Base-by-base conservation (phyloP, 805 yeast species). In the Myxozyma vanderwaltii region DNA sequence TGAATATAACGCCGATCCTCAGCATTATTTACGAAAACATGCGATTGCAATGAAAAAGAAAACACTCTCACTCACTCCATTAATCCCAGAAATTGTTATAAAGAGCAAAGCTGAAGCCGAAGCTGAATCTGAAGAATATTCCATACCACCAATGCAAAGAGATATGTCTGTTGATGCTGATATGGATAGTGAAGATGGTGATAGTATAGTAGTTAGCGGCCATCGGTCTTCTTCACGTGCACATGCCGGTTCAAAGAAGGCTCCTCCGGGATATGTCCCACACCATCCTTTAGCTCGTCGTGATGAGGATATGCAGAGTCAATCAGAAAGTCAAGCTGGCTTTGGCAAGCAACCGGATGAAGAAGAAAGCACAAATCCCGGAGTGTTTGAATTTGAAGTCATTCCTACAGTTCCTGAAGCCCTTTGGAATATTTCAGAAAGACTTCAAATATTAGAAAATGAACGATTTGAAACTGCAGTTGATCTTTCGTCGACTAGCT, bases 11-110 rank as follows among this genome's bases (percentile, higher is more conserved):
- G 86, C 97, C 0, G 98, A 94, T 69, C 98, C 99, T 1, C 86
- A 85, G 59, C 98, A 94, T 72, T 92, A 88, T 66, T 72, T 94
- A 46, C 79, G 99, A 50, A 88, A 84, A 0, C 97, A 94, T 75
- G 99, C 99, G 0, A 74, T 88, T 49, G 97, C 97, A 1, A 95
- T 94, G 99, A 96, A 91, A 67, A 90, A 90, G 74, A 89, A 88
- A 70, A 85, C 98, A 0, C 71, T 83, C 53, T 79, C 84, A 48
- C 77, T 94, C 53, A 80, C 84, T 4, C 96, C 96, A 0, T 76
- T 89, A 61, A 92, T 94, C 40, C 99, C 99, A 0, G 95, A 94
- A 68, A 89, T 94, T 54, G 80, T 82, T 0, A 81, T 94, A 3
- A 79, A 91, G 65, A 90, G 71, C 35, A 59, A 78, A 35, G 70